Conservation (phyloP, 257 asterid genomes). For the Capsicum chinense region DNA sequence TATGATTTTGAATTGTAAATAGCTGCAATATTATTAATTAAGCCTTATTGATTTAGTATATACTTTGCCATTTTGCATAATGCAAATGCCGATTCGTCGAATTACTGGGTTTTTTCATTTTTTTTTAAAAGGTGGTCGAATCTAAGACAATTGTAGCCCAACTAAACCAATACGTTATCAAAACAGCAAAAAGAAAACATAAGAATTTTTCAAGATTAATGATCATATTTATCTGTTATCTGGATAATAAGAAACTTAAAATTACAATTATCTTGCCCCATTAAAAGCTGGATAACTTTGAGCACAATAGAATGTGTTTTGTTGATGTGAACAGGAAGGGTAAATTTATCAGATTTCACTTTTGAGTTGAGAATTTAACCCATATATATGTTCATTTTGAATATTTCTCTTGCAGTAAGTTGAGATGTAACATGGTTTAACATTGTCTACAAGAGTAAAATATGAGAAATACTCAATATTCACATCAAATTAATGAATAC, state of each 20-base stretch:
- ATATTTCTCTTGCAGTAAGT: neutral
- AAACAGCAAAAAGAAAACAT: no score
- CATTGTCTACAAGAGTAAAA: neutral
- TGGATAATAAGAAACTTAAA: neutral
- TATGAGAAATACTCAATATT: neutral
- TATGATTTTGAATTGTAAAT: constrained; percentile 19
- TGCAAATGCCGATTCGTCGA: neutral
- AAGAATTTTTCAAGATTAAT: no score
- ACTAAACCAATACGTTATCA: no score
- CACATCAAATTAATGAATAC: neutral
- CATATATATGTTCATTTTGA: no score
- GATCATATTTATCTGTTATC: no score
- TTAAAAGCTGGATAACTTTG: no score
- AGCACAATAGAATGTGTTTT: no score
- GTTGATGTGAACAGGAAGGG: no score
- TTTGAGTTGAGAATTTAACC: no score
- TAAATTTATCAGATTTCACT: neutral
- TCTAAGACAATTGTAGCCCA: no score
- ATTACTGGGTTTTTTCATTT: neutral
- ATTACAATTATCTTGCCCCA: no score
- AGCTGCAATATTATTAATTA: constrained; percentile 16
- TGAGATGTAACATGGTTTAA: neutral
- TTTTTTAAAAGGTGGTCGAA: no score
- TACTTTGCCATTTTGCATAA: neutral
- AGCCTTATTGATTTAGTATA: neutral